Evolutionary conservation across 768 basidiomycete species (phyloP), one percentile per base, ranked within the genome.

Genomic region (Brasilioporus rufonigricans): DNA sequence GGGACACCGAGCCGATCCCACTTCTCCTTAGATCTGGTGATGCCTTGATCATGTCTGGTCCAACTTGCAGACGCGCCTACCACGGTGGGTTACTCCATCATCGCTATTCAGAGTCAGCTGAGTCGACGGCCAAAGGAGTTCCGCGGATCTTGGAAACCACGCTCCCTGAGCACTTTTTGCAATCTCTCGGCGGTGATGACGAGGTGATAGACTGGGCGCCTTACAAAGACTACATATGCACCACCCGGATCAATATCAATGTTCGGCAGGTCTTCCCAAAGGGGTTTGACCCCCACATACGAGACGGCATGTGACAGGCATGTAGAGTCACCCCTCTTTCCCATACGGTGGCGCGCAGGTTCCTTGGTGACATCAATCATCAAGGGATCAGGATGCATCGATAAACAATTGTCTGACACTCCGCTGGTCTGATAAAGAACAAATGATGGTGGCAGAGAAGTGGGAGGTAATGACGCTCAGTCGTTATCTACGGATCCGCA

Each of bases 11-110:
- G 19, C 96, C 96, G 3, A 73, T 84, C 14, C 83, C 95, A 0
- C 85, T 99, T 55, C 77, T 98, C 21, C 77, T 99, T 2, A 85
- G 93, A 19, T 94, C 91, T 0, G 96, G 96, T 3, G 97, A 99
- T 66, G 83, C 88, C 1, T 76, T 97, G 21, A 84, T 98, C 63
- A 97, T 99, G 94, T 90, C 91, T 1, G 96, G 97, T 0, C 86
- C 86, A 10, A 76, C 76, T 23, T 91, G 93, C 61, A 79, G 95
- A 51, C 76, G 93, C 35, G 89, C 87, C n/a, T 98, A 91, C 68
- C 96, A 99, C 62, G 96, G 95, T 88, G 24, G n/a, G 81, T 71
- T 19, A 4, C 36, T 47, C 49, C 38, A 5, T 26, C 16, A n/a
- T 46, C n/a, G n/a, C 33, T 10, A 0, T 12, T 0, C n/a, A 21